A percentile compares a stretch with the other conserved stretches of the same genome.
phyloP scores from a whole-genome alignment of 805 yeast species.

The Blastobotrys terrestris region DNA sequence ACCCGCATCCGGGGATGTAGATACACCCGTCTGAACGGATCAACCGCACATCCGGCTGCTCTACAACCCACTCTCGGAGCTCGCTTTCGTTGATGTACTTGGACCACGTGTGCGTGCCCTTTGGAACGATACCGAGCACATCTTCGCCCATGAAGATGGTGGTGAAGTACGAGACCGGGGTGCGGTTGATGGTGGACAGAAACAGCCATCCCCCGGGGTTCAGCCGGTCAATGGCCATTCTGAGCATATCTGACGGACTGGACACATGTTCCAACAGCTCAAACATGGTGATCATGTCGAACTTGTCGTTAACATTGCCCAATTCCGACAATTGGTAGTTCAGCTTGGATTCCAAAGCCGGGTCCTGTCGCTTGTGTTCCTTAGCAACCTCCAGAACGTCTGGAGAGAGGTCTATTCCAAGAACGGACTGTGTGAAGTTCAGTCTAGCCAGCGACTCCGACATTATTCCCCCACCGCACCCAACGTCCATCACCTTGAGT shows the following conservation, averaged over 20 bases:
- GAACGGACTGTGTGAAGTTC: slow-evolving; percentile 50
- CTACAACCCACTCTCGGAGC: slow-evolving; percentile 57
- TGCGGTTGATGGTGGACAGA: slow-evolving; percentile 88
- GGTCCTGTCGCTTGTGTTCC: slow-evolving; percentile 61
- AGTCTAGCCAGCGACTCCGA: slow-evolving; percentile 82
- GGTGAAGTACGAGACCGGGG: slow-evolving; percentile 80
- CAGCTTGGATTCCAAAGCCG: slow-evolving; percentile 49
- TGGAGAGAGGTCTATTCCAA: slow-evolving; percentile 78
- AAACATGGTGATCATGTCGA: slow-evolving; percentile 80
- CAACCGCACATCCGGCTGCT: slow-evolving; percentile 47
- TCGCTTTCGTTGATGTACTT: slow-evolving; percentile 81
- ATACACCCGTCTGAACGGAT: slow-evolving; percentile 70
- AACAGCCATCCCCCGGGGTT: slow-evolving; percentile 80
- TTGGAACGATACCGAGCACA: slow-evolving; percentile 73
- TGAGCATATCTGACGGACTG: slow-evolving; percentile 66
- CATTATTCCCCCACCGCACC: slow-evolving; percentile 98
- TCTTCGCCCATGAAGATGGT: slow-evolving; percentile 89
- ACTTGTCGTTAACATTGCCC: slow-evolving; percentile 50
- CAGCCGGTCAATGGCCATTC: slow-evolving; percentile 61
- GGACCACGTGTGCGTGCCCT: slow-evolving; percentile 82
- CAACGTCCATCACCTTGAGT: slow-evolving; percentile 70
- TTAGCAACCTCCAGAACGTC: slow-evolving; percentile 80
- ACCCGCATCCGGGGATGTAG: slow-evolving; percentile 77
- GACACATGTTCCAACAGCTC: slow-evolving; percentile 95
- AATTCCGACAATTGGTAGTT: slow-evolving; percentile 55